These are phyloP conservation scores for Penicillium sp. DNA, from an alignment of 2,329 filamentous ascomycete genomes.

Conservation along the genomic window DNA sequence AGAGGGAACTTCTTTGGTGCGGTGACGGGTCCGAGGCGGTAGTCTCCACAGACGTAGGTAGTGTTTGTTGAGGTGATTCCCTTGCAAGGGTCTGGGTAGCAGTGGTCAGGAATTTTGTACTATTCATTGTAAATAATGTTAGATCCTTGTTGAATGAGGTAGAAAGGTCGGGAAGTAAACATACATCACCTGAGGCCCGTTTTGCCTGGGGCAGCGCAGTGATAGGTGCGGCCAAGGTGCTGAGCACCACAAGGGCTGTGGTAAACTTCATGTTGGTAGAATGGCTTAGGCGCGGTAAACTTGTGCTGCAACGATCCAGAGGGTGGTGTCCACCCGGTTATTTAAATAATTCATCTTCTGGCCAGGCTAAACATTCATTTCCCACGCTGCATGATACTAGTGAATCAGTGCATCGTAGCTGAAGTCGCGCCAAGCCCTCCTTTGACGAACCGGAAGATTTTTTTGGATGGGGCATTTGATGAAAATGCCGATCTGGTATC, in stretches of 20 bases:
- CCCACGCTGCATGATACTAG: not conserved
- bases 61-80: slow-evolving; percentile 32
- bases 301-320: not conserved
- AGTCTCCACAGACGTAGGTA: slow-evolving; percentile 42
- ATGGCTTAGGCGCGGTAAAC: not conserved
- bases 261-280: not conserved
- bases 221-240: not conserved
- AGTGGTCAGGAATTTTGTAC: slow-evolving; percentile 12
- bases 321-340: not conserved
- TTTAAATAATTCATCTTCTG: not conserved
- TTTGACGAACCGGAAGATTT: not conserved
- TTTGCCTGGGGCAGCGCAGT: not conserved
- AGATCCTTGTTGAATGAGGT: not conserved
- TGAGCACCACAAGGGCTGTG: not conserved
- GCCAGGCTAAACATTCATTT: not conserved
- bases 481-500: not conserved
- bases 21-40: slow-evolving; percentile 37
- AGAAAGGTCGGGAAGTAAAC: not conserved
- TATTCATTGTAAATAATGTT: not conserved
- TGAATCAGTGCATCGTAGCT: not conserved
- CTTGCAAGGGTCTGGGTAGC: slow-evolving; percentile 28
- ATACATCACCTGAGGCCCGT: not conserved
- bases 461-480: not conserved
- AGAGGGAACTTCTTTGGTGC: slow-evolving; percentile 37
- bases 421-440: not conserved